Evolutionary conservation across 345 rosid species (phyloP), one percentile per base, ranked within the genome.

Genomic region (Moricandia moricandioides): DNA sequence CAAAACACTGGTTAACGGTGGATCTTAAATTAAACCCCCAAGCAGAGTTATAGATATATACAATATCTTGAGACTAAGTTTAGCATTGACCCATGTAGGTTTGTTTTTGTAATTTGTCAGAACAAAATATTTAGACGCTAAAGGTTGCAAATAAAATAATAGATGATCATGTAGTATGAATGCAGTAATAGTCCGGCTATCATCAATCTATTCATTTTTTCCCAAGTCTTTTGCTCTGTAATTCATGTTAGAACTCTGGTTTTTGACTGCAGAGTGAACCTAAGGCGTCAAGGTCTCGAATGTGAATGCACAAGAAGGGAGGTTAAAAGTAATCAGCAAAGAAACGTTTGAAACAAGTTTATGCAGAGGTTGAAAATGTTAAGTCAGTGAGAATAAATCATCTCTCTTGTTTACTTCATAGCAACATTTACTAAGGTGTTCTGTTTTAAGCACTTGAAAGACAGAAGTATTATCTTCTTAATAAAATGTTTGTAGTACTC

Each of bases 191-290:
- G 65, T 37, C n/a, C 1, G 6, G 9, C 12, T 33, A 29, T 31
- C 2, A 4, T 64, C 70, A 3, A 8, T 64, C 4, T 14, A 10
- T 40, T 58, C 43, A 27, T 67, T 69, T 26, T 27, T 14, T 10
- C n/a, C 7, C 7, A 8, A 8, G 24, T 31, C 17, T 11, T 55
- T 34, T 45, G 2, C 17, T 3, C 52, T 45, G 10, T 39, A 17
- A 18, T 26, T 29, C 8, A 40, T 54, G 27, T 55, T 64, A 56
- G 12, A 70, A 51, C 14, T 45, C 31, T 0, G 31, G n/a, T 45
- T 45, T 49, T 30, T 78, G 56, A 37, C 49, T 78, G 73, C 77
- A 78, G 81, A 71, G 81, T 66, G 81, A 78, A 29, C 68, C 69
- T 0, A 72, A 66, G 39, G 51, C 77, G 7, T 26, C 73, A 5